A percentile compares a stretch with the other conserved stretches of the same genome.
These are phyloP conservation scores for Leccinum sublutescens DNA, from an alignment of 768 basidiomycete species.

Conservation along the genomic window DNA sequence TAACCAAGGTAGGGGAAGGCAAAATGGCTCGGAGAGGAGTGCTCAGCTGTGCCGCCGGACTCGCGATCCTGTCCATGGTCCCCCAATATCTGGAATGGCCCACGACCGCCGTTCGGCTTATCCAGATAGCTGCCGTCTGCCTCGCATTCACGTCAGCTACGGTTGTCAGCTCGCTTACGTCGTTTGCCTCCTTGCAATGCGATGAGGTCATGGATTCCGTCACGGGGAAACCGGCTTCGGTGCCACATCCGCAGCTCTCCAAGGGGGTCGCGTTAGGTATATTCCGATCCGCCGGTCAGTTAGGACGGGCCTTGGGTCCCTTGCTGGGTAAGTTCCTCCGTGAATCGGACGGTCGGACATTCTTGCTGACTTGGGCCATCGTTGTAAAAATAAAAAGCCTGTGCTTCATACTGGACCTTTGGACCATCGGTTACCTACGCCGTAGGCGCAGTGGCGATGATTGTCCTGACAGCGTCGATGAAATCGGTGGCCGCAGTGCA, in stretches of 20 bases:
- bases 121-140: constrained; percentile 73
- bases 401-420: constrained; percentile 86
- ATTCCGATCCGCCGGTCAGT: constrained; percentile 91
- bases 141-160: constrained; percentile 95
- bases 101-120: constrained; percentile 47
- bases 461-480: constrained; percentile 58
- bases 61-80: constrained; percentile 69
- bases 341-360: not conserved
- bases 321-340: constrained; percentile 61
- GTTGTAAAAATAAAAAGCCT: constrained; percentile 62
- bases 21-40: constrained; percentile 83
- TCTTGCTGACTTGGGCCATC: constrained; percentile 12
- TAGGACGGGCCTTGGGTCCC: constrained; percentile 91
- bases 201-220: constrained; percentile 65
- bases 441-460: constrained; percentile 63
- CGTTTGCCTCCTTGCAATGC: constrained; percentile 87
- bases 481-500: constrained; percentile 36
- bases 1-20: constrained; percentile 73
- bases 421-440: constrained; percentile 79
- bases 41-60: constrained; percentile 64
- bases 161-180: constrained; percentile 90
- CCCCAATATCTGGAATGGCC: constrained; percentile 50
- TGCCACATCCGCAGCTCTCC: constrained; percentile 61
- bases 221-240: constrained; percentile 52
- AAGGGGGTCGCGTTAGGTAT: constrained; percentile 83